These are phyloP conservation scores for Sporothrix mexicana DNA, from an alignment of 2,329 filamentous ascomycete species.

Conservation along the genomic window DNA sequence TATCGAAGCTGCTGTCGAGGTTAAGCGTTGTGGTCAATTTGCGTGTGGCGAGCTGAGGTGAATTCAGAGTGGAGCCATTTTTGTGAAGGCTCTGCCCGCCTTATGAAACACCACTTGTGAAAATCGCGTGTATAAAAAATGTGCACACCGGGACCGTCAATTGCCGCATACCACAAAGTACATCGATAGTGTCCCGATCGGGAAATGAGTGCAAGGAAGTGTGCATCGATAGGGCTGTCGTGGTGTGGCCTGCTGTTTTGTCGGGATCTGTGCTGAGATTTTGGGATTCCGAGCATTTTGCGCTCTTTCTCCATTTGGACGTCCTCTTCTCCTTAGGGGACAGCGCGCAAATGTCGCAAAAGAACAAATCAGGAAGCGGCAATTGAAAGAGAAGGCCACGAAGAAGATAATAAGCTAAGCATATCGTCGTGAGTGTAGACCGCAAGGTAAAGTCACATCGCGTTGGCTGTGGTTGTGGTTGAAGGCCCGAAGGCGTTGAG, in stretches of 20 bases:
- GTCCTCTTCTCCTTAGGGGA: too few species aligned
- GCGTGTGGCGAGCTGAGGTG: neutral
- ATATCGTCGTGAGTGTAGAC: too few species aligned
- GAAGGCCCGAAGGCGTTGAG: too few species aligned
- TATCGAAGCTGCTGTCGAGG: neutral
- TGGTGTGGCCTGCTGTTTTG: neutral
- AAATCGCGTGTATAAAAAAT: slow-evolving; percentile 6
- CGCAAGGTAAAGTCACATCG: too few species aligned
- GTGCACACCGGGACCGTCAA: neutral
- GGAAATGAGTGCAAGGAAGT: too few species aligned
- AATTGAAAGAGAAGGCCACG: too few species aligned
- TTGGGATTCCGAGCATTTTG: too few species aligned
- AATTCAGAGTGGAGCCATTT: neutral
- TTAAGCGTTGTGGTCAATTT: neutral
- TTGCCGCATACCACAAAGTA: neutral
- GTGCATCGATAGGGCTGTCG: neutral
- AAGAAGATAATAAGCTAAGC: too few species aligned
- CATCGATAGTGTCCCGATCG: neutral
- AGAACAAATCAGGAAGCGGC: too few species aligned
- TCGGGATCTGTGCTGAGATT: neutral
- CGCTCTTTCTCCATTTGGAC: too few species aligned
- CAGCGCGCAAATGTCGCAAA: too few species aligned
- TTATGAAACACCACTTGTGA: neutral
- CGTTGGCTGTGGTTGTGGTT: neutral
- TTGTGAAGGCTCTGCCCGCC: neutral